A percentile compares a stretch with the other conserved stretches of the same genome.
Conservation (phyloP, 2,329 filamentous ascomycete genomes). For the Parastagonospora avenae region DNA sequence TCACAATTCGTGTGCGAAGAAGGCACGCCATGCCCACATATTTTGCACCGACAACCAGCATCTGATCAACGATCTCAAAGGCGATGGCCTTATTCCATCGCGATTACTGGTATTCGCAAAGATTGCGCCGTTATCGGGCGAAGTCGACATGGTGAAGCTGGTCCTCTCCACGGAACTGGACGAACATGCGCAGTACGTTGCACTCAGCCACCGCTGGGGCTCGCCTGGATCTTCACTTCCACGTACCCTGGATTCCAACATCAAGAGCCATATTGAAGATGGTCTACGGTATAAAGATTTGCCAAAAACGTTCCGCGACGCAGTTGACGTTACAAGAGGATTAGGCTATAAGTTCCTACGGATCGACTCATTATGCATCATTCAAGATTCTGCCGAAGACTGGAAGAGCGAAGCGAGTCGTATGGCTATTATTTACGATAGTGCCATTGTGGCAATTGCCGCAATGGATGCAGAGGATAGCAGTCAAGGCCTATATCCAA, state of each 20-base stretch:
- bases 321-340: neutral
- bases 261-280: neutral
- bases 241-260: neutral
- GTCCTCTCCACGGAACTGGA: neutral
- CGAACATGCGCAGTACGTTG: neutral
- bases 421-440: conserved; percentile 1
- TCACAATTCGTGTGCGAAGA: neutral
- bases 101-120: neutral
- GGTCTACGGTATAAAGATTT: neutral
- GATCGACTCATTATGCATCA: conserved; percentile 3
- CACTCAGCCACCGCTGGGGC: neutral
- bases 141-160: neutral
- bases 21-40: neutral
- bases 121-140: too few relatives aligned
- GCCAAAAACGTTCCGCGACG: neutral
- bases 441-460: neutral
- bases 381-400: neutral
- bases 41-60: neutral
- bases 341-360: neutral
- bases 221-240: neutral
- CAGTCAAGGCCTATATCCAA: neutral
- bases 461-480: neutral
- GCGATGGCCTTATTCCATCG: neutral
- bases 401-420: neutral
- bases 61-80: neutral